Conservation (phyloP, 192 early-diverging fungal species). For the Geranomyces variabilis region DNA sequence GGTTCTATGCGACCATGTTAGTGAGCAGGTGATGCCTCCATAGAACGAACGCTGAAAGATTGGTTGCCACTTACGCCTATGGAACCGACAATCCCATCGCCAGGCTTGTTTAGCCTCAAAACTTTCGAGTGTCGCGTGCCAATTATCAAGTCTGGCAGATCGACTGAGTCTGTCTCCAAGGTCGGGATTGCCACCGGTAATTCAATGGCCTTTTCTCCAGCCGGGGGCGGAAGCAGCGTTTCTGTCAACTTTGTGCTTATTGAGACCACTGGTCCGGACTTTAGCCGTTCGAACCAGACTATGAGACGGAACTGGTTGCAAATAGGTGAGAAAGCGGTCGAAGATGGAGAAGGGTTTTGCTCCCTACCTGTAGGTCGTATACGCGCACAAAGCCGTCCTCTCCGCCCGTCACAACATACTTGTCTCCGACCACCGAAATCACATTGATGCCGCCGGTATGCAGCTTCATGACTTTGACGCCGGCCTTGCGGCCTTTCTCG, state of each 20-base stretch:
- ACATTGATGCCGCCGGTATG: slow-evolving; percentile 52
- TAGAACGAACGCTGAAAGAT: neutral
- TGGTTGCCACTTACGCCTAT: slow-evolving; percentile 3
- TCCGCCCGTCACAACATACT: slow-evolving; percentile 58
- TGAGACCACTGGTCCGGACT: slow-evolving; percentile 48
- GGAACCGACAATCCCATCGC: slow-evolving; percentile 3
- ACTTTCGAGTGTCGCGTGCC: slow-evolving; percentile 42
- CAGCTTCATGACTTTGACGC: slow-evolving; percentile 57
- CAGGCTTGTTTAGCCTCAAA: slow-evolving; percentile 5
- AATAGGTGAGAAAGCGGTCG: neutral
- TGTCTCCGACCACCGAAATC: slow-evolving; percentile 36
- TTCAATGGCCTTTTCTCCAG: slow-evolving; percentile 25
- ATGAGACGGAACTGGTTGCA: slow-evolving; percentile 54
- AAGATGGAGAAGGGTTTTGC: slow-evolving; percentile 5
- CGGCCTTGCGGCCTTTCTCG: slow-evolving; percentile 51
- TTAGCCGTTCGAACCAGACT: slow-evolving; percentile 54
- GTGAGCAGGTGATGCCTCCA: neutral
- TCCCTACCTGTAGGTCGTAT: slow-evolving; percentile 56
- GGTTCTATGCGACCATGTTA: neutral
- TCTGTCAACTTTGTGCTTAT: slow-evolving; percentile 28
- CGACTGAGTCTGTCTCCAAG: slow-evolving; percentile 4
- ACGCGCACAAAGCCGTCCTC: slow-evolving; percentile 60
- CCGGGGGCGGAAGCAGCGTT: neutral
- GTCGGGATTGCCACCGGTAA: neutral
- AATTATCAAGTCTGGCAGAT: slow-evolving; percentile 52